Evolutionary conservation across 805 yeast species (phyloP), one percentile per base, ranked within the genome.

Genomic region (Candida endomychidarum): DNA sequence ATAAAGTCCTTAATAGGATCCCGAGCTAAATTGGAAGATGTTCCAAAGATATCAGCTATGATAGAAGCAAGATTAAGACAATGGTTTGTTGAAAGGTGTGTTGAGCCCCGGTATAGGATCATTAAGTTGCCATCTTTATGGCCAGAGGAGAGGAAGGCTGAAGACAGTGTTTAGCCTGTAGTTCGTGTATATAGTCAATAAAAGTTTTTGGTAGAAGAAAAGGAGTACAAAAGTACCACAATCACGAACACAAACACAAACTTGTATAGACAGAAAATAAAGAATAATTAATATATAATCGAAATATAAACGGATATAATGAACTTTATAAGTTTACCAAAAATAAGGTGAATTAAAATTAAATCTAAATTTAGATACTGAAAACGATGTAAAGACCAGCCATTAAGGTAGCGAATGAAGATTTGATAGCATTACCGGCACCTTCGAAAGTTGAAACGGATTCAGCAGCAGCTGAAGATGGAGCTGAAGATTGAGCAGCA

Each of bases 51-150:
- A 26, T 80, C 95, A 8, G 81, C 86, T 42, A 66, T 93, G 29
- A 81, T 93, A 28, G 98, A 93, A 57, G 79, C 78, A 42, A 82
- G 83, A 45, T 73, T 93, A 27, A 74, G 93, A 47, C 81, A 81
- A 40, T 89, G 96, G 95, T 90, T 93, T 56, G 81, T 82, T 12
- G 97, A 91, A 51, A 72, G 96, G 46, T 88, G 96, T 56, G 93
- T 93, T 9, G 95, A 88, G 49, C 99, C 99, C 1, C 74, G 95
- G 50, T 91, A 83, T 53, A 96, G 90, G 58, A 83, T 87, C 35
- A 80, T 93, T 21, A 75, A 75, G 52, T 62, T 93, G 22, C 99
- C 98, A 3, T 83, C 87, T 34, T 64, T 90, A 56, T 89, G 96
- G 96, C 95, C 95, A 4, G 32, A 27, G 47, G 71, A 34, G 54